phyloP scores from a whole-genome alignment of 192 early-diverging fungal genomes.

The Coemansia sp. region DNA sequence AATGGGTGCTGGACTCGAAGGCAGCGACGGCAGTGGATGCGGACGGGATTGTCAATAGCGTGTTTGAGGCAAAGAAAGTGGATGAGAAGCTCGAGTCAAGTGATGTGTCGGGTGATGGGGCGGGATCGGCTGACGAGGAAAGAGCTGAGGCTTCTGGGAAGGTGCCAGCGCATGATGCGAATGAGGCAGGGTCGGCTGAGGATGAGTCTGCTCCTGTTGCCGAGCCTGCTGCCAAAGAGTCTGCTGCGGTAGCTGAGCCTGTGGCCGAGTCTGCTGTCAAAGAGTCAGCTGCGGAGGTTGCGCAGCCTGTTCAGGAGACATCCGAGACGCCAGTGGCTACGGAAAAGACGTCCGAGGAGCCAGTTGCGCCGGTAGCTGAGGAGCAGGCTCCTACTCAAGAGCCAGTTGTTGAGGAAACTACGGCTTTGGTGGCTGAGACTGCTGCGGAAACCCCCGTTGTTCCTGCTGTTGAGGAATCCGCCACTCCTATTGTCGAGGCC shows the following conservation, averaged over 20 bases:
- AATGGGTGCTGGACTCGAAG: conserved; percentile 37
- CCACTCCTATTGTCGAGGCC: neutral
- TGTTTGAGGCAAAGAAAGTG: conserved; percentile 11
- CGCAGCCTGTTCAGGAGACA: neutral
- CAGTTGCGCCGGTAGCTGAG: neutral
- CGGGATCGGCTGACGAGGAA: neutral
- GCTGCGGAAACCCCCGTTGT: neutral
- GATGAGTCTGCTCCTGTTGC: neutral
- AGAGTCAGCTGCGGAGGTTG: conserved; percentile 4
- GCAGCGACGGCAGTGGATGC: conserved; percentile 28
- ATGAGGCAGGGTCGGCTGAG: conserved; percentile 8
- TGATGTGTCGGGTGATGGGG: conserved; percentile 12
- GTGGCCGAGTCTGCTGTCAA: neutral
- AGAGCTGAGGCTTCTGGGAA: neutral
- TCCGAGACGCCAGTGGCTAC: neutral
- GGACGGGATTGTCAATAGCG: conserved; percentile 38
- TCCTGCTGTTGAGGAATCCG: neutral
- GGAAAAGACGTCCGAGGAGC: neutral
- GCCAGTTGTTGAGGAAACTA: conserved; percentile 1
- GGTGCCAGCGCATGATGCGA: neutral
- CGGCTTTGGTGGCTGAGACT: conserved; percentile 1
- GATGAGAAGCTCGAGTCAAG: conserved; percentile 13
- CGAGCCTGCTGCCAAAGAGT: neutral
- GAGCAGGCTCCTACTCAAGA: neutral
- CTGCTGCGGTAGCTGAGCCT: neutral